A percentile compares a stretch with the other conserved stretches of the same genome.
phyloP scores from a whole-genome alignment of 2,329 filamentous ascomycete species.

The Chrysoporthe deuterocubensis region DNA sequence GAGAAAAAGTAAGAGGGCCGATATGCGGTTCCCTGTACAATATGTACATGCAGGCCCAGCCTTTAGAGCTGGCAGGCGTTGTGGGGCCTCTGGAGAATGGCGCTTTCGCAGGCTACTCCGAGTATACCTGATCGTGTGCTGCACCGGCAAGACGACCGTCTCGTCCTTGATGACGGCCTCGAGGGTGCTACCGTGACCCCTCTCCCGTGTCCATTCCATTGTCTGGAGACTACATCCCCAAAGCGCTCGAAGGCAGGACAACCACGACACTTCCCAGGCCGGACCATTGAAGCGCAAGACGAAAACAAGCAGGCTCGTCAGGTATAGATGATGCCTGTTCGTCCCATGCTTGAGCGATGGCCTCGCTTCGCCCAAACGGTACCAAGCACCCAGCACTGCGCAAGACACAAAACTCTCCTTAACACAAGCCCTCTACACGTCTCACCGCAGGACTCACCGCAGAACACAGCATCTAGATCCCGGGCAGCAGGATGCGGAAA shows the following conservation, averaged over 20 bases:
- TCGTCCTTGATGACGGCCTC: not conserved
- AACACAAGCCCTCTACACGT: no score
- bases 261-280: no score
- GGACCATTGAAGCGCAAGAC: not conserved
- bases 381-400: not conserved
- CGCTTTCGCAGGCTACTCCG: not conserved
- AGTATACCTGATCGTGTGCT: no score
- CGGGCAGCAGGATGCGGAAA: not conserved
- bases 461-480: not conserved
- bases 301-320: not conserved
- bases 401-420: not conserved
- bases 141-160: not conserved
- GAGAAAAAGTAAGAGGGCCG: not conserved
- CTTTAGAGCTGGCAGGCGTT: not conserved
- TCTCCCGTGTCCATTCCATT: no score
- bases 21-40: not conserved
- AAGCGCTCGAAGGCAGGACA: no score
- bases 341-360: not conserved
- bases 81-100: slow-evolving; percentile 3
- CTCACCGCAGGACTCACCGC: no score
- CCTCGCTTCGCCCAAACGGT: not conserved
- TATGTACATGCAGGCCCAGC: not conserved
- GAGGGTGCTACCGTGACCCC: not conserved
- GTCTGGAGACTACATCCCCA: no score
- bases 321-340: not conserved